phyloP scores from a whole-genome alignment of 805 yeast species.

The Kodamaea kakaduensis region DNA sequence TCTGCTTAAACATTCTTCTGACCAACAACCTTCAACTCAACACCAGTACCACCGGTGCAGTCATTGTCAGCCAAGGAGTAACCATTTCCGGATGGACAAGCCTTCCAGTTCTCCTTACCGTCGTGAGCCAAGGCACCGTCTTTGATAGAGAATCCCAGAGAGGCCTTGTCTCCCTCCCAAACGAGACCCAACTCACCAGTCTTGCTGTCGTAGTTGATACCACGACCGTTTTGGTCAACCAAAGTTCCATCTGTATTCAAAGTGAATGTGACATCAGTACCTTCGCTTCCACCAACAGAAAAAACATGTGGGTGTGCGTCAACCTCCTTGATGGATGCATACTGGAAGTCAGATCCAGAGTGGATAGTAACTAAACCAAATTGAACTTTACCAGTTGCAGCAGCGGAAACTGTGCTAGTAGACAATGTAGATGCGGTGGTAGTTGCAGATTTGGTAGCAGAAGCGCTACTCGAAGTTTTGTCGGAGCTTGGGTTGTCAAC shows the following conservation, averaged over 20 bases:
- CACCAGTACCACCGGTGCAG: constrained; percentile 23
- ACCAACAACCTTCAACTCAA: constrained; percentile 18
- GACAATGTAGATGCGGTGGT: constrained; percentile 4
- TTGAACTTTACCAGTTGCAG: constrained; percentile 7
- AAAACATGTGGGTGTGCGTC: constrained; percentile 30
- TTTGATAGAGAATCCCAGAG: constrained; percentile 36
- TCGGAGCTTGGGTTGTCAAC: neutral
- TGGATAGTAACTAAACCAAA: constrained; percentile 21
- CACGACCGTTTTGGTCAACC: constrained; percentile 25
- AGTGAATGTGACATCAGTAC: constrained; percentile 21
- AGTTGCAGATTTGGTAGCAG: neutral
- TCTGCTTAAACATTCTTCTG: constrained; percentile 4
- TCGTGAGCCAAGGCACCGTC: constrained; percentile 32
- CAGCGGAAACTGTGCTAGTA: no score
- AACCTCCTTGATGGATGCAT: constrained; percentile 25
- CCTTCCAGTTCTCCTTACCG: constrained; percentile 32
- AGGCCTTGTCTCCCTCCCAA: constrained; percentile 27
- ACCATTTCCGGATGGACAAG: constrained; percentile 28
- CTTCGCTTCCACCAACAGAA: constrained; percentile 31
- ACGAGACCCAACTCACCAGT: constrained; percentile 31
- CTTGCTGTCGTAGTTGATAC: constrained; percentile 20
- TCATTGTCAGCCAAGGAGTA: constrained; percentile 20
- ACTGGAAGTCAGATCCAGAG: constrained; percentile 26
- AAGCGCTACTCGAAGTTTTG: neutral
- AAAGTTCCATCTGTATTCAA: constrained; percentile 25